A percentile compares a stretch with the other conserved stretches of the same genome.
These are phyloP conservation scores for Nannizziopsis barbatae DNA, from an alignment of 2,329 filamentous ascomycete species.

Conservation along the genomic window DNA sequence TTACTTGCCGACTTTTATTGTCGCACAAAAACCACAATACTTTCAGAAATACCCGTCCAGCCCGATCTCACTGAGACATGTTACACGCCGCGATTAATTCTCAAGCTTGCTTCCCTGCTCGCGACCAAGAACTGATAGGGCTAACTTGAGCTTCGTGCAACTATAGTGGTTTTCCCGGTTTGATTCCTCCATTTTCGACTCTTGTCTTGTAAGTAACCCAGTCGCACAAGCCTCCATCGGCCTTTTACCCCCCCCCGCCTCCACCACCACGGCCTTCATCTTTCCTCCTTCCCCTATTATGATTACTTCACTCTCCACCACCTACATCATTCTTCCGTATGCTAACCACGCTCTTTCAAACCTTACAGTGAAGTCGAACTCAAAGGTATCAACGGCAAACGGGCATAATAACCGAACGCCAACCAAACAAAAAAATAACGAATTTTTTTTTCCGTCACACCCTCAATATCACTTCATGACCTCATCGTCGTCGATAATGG, in stretches of 20 bases:
- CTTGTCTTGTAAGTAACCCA: slow-evolving; percentile 64
- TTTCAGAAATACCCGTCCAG: too few relatives aligned
- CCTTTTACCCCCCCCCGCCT: neutral
- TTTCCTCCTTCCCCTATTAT: neutral
- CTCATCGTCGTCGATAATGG: too few relatives aligned
- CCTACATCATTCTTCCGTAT: slow-evolving; percentile 10
- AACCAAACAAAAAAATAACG: neutral
- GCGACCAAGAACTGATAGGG: neutral
- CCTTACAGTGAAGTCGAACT: slow-evolving; percentile 54
- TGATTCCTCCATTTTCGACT: slow-evolving; percentile 63
- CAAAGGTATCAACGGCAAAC: slow-evolving; percentile 49
- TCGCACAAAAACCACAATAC: neutral
- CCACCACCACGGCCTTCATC: neutral
- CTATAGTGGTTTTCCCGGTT: slow-evolving; percentile 60
- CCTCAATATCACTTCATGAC: neutral
- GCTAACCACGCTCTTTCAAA: slow-evolving; percentile 4
- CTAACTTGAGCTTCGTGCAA: slow-evolving; percentile 16
- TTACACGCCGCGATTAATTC: too few relatives aligned
- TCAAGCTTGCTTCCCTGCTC: neutral
- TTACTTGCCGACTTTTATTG: too few relatives aligned
- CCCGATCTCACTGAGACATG: too few relatives aligned
- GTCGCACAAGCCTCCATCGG: neutral
- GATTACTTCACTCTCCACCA: neutral
- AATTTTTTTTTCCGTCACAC: neutral
- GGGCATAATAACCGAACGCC: slow-evolving; percentile 22